Evolutionary conservation across 371 early-diverging fungal species (phyloP), one percentile per base, ranked within the genome.

Genomic region (Choanephora cucurbitarum): DNA sequence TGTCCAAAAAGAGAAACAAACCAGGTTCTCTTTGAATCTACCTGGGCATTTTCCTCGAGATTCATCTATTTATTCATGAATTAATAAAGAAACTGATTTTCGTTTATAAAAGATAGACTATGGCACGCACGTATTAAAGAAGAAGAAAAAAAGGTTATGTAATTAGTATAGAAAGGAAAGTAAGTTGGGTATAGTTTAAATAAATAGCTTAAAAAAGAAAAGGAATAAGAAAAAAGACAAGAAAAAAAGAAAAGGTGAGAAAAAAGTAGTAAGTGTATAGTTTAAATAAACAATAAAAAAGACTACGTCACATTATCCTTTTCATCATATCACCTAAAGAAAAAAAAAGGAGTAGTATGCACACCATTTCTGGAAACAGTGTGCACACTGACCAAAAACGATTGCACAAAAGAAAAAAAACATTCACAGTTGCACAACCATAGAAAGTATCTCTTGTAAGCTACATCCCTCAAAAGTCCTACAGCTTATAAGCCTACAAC

Each of bases 1-100:
- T 17, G 18, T 28, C 13, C n/a, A 40, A 44, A 43, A 50, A 49
- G 28, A 32, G 22, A 53, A 46, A 37, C 24, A 10, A 19, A 17
- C 24, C 13, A 47, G 39, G 1, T 32, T n/a, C 24, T 51, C 21
- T 18, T 15, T 24, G 14, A 13, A 37, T 37, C 31, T 60, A 60
- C 66, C 60, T 65, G 48, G 56, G 44, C 60, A 65, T 60, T 60
- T 52, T 60, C 48, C 49, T 60, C 66, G 49, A 60, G 57, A 60
- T 57, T 53, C 66, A 65, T 65, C 21, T 65, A 65, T 49, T 59
- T 40, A 41, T 64, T 55, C 66, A 65, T 60, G 57, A 60, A 65
- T 43, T 31, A 49, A 24, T 42, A 22, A 39, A 31, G 18, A 48
- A 48, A 32, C 41, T 28, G 21, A 17, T 32, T 18, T 24, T 40